Base-by-base conservation (phyloP, 345 rosid genomes). In the Syzygium aqueum region DNA sequence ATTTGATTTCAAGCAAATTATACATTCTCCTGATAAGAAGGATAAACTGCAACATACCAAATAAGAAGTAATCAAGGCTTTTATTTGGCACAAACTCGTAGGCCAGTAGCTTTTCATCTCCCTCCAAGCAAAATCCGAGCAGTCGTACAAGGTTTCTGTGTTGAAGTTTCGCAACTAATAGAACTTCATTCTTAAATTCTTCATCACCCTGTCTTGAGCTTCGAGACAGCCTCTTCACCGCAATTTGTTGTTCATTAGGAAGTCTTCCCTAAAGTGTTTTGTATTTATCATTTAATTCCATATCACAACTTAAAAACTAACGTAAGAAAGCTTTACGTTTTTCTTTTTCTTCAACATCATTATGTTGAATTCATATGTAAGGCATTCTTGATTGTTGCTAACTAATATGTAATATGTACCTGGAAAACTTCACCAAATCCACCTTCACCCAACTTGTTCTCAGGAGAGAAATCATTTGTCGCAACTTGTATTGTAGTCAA, bases 391-490 rank as follows among this genome's bases (percentile, higher is more conserved):
- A 33, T 33, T 16, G 3, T 67, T 73, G 4, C 49, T 73, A 73
- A 33, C 0, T 17, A 5, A 1, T 53, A 33, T 3, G 3, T 17
- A 4, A 33, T 67, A 16, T 0, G 5, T 88, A 93, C 96, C 94
- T 92, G 89, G 90, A 90, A 94, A 89, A 96, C 96, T 57, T 87
- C 94, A 73, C 98, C 94, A 87, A 94, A 95, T 77, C 97, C 96
- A 67, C 95, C 96, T 85, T 86, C 93, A 77, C 97, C 97, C 82
- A 95, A 90, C 87, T 92, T 92, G 77, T 93, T 93, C 40, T 89
- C 88, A 10, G 53, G 87, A 23, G 95, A 92, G 87, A 96, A 95
- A 63, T 90, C 89, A 50, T 92, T 80, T 22, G 96, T 93, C 5
- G 96, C 94, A 30, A 65, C 88, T 90, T 88, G 85, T 22, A 95